These are phyloP conservation scores for Aspergillus sp. DNA, from an alignment of 2,329 filamentous ascomycete genomes.

Conservation along the genomic window DNA sequence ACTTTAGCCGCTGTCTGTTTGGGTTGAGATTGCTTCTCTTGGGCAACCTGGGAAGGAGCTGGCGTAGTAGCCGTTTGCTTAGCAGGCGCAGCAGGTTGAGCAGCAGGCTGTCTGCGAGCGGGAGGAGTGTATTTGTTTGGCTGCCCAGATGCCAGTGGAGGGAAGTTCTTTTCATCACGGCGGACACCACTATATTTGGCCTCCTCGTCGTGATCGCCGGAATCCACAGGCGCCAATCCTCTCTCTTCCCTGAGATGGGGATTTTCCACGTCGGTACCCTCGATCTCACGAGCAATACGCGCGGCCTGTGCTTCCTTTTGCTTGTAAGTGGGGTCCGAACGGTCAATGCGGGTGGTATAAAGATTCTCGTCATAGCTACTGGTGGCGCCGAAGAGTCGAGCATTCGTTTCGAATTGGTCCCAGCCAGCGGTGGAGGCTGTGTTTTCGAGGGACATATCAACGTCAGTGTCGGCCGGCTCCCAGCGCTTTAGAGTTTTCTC, in stretches of 20 bases:
- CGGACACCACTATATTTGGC: conserved; percentile 95
- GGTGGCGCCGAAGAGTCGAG: conserved; percentile 74
- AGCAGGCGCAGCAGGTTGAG: conserved; percentile 66
- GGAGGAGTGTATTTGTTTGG: conserved; percentile 81
- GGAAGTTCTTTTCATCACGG: conserved; percentile 53
- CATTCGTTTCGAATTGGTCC: conserved; percentile 93
- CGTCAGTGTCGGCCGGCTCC: conserved; percentile 55
- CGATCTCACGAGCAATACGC: conserved; percentile 80
- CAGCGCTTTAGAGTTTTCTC: conserved; percentile 75
- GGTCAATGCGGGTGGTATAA: conserved; percentile 88
- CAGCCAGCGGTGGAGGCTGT: conserved; percentile 47
- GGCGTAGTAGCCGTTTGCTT: conserved; percentile 59
- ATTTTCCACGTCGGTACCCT: conserved; percentile 62
- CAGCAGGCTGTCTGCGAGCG: conserved; percentile 69
- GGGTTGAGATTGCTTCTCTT: conserved; percentile 11
- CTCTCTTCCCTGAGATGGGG: conserved; percentile 86
- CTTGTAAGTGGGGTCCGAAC: conserved; percentile 69
- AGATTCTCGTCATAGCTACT: conserved; percentile 90
- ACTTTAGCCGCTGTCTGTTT: conserved; percentile 12
- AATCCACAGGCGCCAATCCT: conserved; percentile 55
- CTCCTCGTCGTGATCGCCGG: conserved; percentile 71
- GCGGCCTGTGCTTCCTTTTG: conserved; percentile 70
- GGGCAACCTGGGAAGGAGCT: conserved; percentile 14
- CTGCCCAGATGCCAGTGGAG: conserved; percentile 53
- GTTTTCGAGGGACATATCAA: conserved; percentile 64